These are phyloP conservation scores for Scutellaria barbata DNA, from an alignment of 257 asterid genomes.

Conservation along the genomic window DNA sequence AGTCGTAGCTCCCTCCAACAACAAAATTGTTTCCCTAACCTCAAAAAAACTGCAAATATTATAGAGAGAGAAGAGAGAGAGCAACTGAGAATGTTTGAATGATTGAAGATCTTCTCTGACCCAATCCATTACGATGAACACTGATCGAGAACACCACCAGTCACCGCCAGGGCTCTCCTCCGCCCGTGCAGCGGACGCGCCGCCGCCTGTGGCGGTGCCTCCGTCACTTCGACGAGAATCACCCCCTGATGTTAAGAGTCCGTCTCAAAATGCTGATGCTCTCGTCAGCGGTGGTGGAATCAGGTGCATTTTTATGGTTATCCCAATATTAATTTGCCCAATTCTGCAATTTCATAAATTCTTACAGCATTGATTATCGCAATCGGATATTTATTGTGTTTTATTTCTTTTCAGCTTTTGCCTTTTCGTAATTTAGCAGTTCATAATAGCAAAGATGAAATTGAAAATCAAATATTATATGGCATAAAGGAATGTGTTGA, in stretches of 20 bases:
- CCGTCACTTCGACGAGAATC: constrained; percentile 25
- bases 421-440: neutral
- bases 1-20: constrained; percentile 32
- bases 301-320: constrained; percentile 45
- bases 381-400: neutral
- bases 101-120: constrained; percentile 8
- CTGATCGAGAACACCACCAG: constrained; percentile 29
- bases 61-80: constrained; percentile 17
- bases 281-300: constrained; percentile 66
- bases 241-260: constrained; percentile 34
- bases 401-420: neutral
- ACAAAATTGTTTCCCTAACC: constrained; percentile 29
- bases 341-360: neutral
- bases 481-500: neutral
- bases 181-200: constrained; percentile 28
- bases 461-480: neutral
- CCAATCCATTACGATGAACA: constrained; percentile 32
- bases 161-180: constrained; percentile 15
- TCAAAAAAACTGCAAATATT: constrained; percentile 20
- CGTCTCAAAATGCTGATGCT: constrained; percentile 50
- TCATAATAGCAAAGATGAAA: neutral
- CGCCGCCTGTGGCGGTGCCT: constrained; percentile 24
- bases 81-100: neutral
- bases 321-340: neutral
- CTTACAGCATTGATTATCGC: neutral